These are phyloP conservation scores for Aureobasidium leucospermi DNA, from an alignment of 2,329 filamentous ascomycete genomes.

Conservation along the genomic window DNA sequence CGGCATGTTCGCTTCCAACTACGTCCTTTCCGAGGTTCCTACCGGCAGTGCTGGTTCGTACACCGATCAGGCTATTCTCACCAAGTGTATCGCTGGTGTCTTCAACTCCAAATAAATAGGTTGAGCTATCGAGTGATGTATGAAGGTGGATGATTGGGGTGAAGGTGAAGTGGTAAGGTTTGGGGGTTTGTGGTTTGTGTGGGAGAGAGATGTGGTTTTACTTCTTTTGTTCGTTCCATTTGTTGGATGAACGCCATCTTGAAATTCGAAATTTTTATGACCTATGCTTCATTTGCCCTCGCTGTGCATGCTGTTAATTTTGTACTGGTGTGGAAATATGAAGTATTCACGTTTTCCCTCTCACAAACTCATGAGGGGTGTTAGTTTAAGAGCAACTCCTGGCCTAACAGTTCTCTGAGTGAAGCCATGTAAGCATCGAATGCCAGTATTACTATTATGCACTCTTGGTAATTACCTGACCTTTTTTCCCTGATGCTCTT, in stretches of 20 bases:
- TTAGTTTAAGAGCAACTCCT: no score
- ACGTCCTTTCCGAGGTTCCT: slow-evolving; percentile 25
- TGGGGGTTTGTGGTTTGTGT: not conserved
- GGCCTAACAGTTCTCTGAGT: no score
- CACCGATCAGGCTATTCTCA: slow-evolving; percentile 23
- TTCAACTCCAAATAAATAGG: slow-evolving; percentile 17
- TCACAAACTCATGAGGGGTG: no score
- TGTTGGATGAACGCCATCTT: not conserved
- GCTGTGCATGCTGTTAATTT: no score
- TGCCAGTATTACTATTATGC: no score
- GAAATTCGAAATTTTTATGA: not conserved
- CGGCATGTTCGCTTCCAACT: slow-evolving; percentile 24
- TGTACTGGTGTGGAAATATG: no score
- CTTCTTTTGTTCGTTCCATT: not conserved
- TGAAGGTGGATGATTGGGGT: not conserved
- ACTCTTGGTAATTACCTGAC: no score
- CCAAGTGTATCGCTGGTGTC: slow-evolving; percentile 24
- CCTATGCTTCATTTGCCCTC: not conserved
- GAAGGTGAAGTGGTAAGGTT: not conserved
- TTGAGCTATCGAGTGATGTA: not conserved
- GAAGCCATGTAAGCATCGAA: no score
- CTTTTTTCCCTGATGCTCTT: no score
- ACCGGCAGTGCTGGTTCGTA: slow-evolving; percentile 18
- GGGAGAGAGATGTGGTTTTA: not conserved
- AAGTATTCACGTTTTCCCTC: no score